Base-by-base conservation (phyloP, 139 green algal species). In the Ettlia oleoabundans region DNA sequence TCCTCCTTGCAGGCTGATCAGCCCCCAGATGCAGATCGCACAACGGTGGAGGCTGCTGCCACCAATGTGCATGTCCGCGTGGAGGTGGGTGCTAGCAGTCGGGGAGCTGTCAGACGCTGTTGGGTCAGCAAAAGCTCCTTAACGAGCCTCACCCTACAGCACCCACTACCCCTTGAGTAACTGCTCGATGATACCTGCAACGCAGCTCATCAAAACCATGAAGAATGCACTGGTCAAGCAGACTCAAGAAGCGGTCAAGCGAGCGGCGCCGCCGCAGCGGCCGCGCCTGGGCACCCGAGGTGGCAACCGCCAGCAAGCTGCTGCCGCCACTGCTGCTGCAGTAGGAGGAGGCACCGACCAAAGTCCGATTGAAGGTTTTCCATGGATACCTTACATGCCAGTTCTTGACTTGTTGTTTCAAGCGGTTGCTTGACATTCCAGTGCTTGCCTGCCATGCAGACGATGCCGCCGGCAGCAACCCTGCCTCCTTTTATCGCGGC, bases 201-300 rank as follows among this genome's bases (percentile, higher is more conserved):
- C 58, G 75, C 75, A 81, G 75, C 75, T 81, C 38, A 81, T 81
- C 40, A 62, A 55, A 26, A 72, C 22, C 38, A 81, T 81, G 75
- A 81, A 81, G 58, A 71, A 70, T 15, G 58, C 58, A 0, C 75
- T 81, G 58, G 75, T 81, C 24, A 71, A 71, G 38, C 75, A 81
- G 58, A 71, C 75, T 4, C 35, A 68, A 19, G 75, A 81, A n/a
- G 75, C 75, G 4, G 55, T 71, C 1, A 61, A 81, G 75, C 62
- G 51, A 9, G 75, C 73, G 9, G 47, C 73, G 21, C 30, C 73
- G 32, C 32, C 71, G 5, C 19, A 28, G 53, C 53, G 53, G 24
- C 73, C 8, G 9, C 52, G 73, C 35, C 37, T 80, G 1, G 73
- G 73, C 73, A 35, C 51, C 24, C n/a, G n/a, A 26, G 58, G 10